Evolutionary conservation across 257 asterid species (phyloP).

Genomic region (Gentiana macrophylla): DNA sequence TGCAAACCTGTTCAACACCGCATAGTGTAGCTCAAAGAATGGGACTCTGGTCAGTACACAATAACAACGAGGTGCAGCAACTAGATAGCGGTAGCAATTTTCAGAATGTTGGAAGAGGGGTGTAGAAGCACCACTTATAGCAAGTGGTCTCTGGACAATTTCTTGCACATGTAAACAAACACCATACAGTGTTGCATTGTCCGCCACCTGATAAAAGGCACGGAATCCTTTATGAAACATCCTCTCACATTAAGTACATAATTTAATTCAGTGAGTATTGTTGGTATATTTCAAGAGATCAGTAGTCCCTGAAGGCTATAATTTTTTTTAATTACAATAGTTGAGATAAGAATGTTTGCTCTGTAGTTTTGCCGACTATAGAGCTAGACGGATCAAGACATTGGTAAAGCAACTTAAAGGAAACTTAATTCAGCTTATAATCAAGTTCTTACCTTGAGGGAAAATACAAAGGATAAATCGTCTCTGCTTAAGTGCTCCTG

Average conservation of each 20-base stretch:
- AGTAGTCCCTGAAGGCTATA: too few relatives aligned
- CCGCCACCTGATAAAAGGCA: constrained; percentile 61
- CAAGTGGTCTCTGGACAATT: constrained; percentile 77
- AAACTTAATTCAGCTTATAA: constrained; percentile 2
- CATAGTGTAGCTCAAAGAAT: constrained; percentile 77
- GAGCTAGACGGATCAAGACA: too few relatives aligned
- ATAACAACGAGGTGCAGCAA: constrained; percentile 95
- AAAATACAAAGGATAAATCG: constrained; percentile 71
- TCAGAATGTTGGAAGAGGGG: constrained; percentile 38
- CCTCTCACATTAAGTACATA: not conserved
- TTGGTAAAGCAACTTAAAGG: too few relatives aligned
- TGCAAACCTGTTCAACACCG: constrained; percentile 76
- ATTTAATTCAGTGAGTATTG: not conserved
- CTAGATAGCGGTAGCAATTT: constrained; percentile 59
- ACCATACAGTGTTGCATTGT: constrained; percentile 87
- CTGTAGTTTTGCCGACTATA: too few relatives aligned
- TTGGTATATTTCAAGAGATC: too few relatives aligned
- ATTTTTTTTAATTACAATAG: too few relatives aligned
- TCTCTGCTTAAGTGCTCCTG: constrained; percentile 91
- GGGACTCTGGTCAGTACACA: constrained; percentile 89
- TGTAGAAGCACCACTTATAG: constrained; percentile 39
- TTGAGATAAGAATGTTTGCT: too few relatives aligned
- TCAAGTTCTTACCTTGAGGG: constrained; percentile 54
- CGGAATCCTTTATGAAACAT: constrained; percentile 14
- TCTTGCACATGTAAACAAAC: constrained; percentile 84